Percentiles rank a stretch among this genome's conserved stretches.
phyloP scores from a whole-genome alignment of 345 rosid species.

The Melaleuca quinquenervia region DNA sequence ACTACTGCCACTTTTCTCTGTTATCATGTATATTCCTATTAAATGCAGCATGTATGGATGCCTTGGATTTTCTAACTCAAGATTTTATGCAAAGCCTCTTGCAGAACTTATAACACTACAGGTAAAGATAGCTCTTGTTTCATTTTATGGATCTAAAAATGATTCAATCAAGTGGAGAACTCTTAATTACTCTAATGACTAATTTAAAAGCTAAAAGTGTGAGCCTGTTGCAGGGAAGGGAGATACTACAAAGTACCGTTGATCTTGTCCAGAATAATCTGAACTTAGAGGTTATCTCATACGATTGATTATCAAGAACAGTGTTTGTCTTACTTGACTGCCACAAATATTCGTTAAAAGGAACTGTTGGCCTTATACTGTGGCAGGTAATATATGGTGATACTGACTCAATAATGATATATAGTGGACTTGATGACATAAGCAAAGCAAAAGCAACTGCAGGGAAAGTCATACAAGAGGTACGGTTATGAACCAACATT shows the following conservation, averaged over 20 bases:
- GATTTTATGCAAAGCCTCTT: conserved; percentile 97
- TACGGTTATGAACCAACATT: conserved; percentile 8
- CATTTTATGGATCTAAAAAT: not conserved
- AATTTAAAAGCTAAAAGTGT: not conserved
- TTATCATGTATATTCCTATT: conserved; percentile 1
- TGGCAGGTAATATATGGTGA: conserved; percentile 94
- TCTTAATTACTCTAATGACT: not conserved
- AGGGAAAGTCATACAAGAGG: conserved; percentile 90
- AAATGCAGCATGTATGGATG: conserved; percentile 95
- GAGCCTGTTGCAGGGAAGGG: conserved; percentile 63
- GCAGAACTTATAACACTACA: conserved; percentile 94
- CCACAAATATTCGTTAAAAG: conserved; percentile 1
- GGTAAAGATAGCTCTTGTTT: conserved; percentile 25
- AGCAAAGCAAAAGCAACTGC: conserved; percentile 70
- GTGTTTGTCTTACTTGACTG: not conserved
- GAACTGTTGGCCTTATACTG: conserved; percentile 9
- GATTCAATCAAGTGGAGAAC: not conserved
- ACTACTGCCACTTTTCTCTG: not conserved
- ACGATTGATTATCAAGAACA: not conserved
- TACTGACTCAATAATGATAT: conserved; percentile 97
- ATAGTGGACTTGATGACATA: conserved; percentile 84
- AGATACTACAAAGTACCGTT: conserved; percentile 89
- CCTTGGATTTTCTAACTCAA: conserved; percentile 95
- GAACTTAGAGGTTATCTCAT: conserved; percentile 64
- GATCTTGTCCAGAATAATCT: conserved; percentile 91